These are phyloP conservation scores for Pontederia crassipes DNA, from an alignment of 176 grass and related monocot species.

Conservation along the genomic window DNA sequence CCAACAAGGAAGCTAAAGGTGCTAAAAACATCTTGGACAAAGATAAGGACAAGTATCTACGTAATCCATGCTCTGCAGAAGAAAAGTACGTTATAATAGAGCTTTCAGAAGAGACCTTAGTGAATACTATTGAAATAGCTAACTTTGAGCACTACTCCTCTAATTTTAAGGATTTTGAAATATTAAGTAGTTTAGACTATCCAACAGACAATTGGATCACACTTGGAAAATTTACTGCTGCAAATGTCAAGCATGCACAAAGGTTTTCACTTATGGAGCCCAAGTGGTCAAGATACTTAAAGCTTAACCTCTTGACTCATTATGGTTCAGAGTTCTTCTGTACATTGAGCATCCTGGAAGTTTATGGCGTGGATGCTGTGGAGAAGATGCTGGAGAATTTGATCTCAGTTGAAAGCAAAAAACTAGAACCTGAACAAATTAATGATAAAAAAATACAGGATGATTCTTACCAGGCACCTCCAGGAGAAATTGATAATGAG, in stretches of 20 bases:
- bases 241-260: constrained; percentile 67
- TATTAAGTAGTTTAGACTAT: constrained; percentile 64
- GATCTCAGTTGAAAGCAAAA: constrained; percentile 75
- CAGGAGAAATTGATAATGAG: constrained; percentile 48
- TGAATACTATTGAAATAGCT: constrained; percentile 65
- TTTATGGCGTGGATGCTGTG: constrained; percentile 95
- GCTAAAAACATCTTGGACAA: constrained; percentile 94
- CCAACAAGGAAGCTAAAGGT: constrained; percentile 95
- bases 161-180: constrained; percentile 79
- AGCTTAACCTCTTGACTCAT: constrained; percentile 75
- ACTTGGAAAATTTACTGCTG: constrained; percentile 61
- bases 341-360: constrained; percentile 80
- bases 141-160: constrained; percentile 98
- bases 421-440: constrained; percentile 40
- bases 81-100: constrained; percentile 88
- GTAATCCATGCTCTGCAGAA: constrained; percentile 89
- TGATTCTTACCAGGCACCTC: constrained; percentile 27
- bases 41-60: constrained; percentile 88
- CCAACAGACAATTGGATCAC: constrained; percentile 76
- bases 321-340: constrained; percentile 95
- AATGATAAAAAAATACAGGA: constrained; percentile 43
- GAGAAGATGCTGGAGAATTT: constrained; percentile 94
- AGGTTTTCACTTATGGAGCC: constrained; percentile 57
- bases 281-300: constrained; percentile 87
- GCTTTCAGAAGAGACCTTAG: constrained; percentile 97